Conservation (phyloP, 2,329 filamentous ascomycete genomes). For the Thielaviopsis musarum region DNA sequence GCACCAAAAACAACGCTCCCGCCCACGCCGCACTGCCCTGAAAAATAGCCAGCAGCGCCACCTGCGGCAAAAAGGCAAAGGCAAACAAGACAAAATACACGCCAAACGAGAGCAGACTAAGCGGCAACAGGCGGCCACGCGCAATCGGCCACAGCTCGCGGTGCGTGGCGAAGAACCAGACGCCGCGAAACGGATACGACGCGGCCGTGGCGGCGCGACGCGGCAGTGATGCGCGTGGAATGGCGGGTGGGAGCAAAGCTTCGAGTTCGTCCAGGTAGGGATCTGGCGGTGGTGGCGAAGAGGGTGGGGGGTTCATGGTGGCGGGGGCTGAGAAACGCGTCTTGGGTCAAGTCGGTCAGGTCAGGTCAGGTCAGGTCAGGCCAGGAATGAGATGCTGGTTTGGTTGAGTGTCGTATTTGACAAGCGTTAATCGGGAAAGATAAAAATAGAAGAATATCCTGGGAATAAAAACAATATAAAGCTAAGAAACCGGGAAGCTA, state of each 20-base stretch:
- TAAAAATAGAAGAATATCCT: too few species aligned
- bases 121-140: constrained; percentile 57
- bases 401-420: too few species aligned
- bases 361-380: too few species aligned
- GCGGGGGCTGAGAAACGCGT: too few species aligned
- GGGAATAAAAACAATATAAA: too few species aligned
- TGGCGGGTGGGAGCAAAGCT: neutral
- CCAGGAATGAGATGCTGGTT: too few species aligned
- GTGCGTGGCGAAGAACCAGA: constrained; percentile 65
- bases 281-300: too few species aligned
- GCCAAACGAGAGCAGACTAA: constrained; percentile 64
- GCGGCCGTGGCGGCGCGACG: constrained; percentile 28
- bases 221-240: neutral
- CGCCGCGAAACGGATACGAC: constrained; percentile 49
- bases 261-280: neutral
- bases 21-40: constrained; percentile 80
- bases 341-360: too few species aligned
- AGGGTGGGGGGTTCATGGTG: too few species aligned
- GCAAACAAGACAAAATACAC: constrained; percentile 77
- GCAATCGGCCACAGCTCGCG: constrained; percentile 73
- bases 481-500: too few species aligned
- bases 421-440: too few species aligned
- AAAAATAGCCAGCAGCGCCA: constrained; percentile 76
- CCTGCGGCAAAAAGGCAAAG: constrained; percentile 77
- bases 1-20: constrained; percentile 69